A percentile compares a stretch with the other conserved stretches of the same genome.
Evolutionary conservation across 2,329 filamentous ascomycete genomes (phyloP).

Genomic region (Nigrograna mackinnonii): DNA sequence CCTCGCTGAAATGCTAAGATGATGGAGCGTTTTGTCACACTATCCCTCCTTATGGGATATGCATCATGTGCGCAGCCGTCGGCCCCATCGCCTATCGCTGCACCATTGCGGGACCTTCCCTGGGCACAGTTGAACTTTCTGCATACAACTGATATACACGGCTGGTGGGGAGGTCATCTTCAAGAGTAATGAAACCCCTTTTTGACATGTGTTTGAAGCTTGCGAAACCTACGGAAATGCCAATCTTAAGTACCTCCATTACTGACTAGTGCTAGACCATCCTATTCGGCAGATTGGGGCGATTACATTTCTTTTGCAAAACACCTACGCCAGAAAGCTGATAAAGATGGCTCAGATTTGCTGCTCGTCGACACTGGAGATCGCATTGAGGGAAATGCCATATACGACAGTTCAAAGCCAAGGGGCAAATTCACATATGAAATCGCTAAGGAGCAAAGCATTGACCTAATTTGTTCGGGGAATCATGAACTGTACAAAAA

Average conservation of each 20-base stretch:
- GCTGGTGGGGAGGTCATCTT: conserved; percentile 92
- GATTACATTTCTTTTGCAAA: conserved; percentile 94
- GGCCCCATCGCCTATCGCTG: conserved; percentile 75
- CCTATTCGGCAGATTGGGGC: conserved; percentile 96
- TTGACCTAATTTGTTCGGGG: conserved; percentile 84
- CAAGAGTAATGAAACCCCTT: conserved; percentile 65
- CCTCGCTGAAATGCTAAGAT: too few species aligned
- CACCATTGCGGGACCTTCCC: conserved; percentile 79
- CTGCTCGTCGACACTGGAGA: conserved; percentile 96
- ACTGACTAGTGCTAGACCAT: conserved; percentile 59
- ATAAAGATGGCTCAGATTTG: conserved; percentile 78
- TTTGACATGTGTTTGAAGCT: neutral
- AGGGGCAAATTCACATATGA: conserved; percentile 89
- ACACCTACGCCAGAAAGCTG: conserved; percentile 78
- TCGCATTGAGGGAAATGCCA: conserved; percentile 88
- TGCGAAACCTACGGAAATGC: too few species aligned
- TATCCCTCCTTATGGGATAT: conserved; percentile 30
- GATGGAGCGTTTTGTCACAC: too few species aligned
- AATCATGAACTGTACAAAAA: conserved; percentile 94
- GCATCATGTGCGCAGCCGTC: conserved; percentile 70
- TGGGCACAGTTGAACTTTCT: conserved; percentile 95
- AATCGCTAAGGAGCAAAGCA: conserved; percentile 78
- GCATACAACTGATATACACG: conserved; percentile 90
- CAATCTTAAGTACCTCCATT: too few species aligned
- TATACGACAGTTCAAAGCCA: conserved; percentile 87